phyloP scores from a whole-genome alignment of 495 filamentous ascomycete genomes.

The Aspergillus asperescens region DNA sequence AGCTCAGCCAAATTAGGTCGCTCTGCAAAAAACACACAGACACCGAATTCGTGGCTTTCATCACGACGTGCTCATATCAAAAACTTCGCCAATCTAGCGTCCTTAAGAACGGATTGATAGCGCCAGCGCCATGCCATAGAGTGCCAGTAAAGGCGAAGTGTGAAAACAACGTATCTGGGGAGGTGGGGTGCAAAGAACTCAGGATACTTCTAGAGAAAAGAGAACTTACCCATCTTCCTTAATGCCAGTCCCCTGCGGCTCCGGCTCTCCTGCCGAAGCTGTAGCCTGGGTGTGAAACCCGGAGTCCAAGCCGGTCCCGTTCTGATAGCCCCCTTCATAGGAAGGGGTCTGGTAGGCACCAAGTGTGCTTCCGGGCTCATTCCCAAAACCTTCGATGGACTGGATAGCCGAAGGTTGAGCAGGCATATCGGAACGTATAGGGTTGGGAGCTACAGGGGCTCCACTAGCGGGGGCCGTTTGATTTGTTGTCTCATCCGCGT shows the following conservation, averaged over 20 bases:
- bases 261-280: conserved; percentile 27
- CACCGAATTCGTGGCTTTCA: not conserved
- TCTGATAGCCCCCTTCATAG: conserved; percentile 51
- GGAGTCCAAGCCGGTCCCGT: conserved; percentile 57
- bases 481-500: conserved; percentile 66
- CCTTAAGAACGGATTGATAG: not conserved
- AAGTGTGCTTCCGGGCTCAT: conserved; percentile 32
- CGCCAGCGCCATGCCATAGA: not conserved
- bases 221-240: conserved; percentile 98
- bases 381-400: conserved; percentile 38
- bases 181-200: not conserved
- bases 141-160: not conserved
- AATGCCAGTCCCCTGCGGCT: conserved; percentile 59
- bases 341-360: conserved; percentile 39
- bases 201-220: not conserved
- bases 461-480: conserved; percentile 34
- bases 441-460: conserved; percentile 27
- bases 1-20: conserved; percentile 4
- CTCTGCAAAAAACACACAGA: not conserved
- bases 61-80: not conserved
- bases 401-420: conserved; percentile 20
- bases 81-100: not conserved
- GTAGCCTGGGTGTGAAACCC: conserved; percentile 33
- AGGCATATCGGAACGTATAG: conserved; percentile 18
- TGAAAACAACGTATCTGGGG: not conserved